Evolutionary conservation across 2,329 filamentous ascomycete genomes (phyloP).

Genomic region (Hirsutella thompsonii): DNA sequence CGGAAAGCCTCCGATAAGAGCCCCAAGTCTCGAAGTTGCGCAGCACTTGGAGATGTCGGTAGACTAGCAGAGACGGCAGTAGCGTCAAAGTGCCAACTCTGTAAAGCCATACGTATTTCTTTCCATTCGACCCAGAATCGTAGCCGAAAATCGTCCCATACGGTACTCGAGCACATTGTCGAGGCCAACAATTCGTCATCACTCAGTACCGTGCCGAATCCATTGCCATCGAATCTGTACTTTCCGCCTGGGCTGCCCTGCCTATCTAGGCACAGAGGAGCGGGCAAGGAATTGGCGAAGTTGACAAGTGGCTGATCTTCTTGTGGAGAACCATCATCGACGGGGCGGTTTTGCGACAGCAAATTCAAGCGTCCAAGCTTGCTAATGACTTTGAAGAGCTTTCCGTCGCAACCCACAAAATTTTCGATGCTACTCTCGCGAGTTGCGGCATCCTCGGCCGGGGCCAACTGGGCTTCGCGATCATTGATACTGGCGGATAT

Average conservation of each 20-base stretch:
- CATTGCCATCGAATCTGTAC: conserved; percentile 51
- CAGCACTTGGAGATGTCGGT: conserved; percentile 35
- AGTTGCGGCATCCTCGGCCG: conserved; percentile 37
- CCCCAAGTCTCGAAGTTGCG: conserved; percentile 59
- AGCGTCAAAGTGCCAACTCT: conserved; percentile 67
- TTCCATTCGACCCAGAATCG: conserved; percentile 84
- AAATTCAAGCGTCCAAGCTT: conserved; percentile 76
- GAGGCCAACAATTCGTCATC: conserved; percentile 39
- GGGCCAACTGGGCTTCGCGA: conserved; percentile 69
- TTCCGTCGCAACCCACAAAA: conserved; percentile 73
- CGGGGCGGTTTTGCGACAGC: conserved; percentile 56
- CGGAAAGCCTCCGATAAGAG: conserved; percentile 86
- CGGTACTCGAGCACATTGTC: conserved; percentile 25
- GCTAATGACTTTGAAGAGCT: conserved; percentile 75
- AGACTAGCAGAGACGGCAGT: conserved; percentile 36
- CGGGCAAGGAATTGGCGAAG: conserved; percentile 23
- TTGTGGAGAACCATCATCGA: conserved; percentile 22
- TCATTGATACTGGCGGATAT: conserved; percentile 88
- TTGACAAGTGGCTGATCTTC: conserved; percentile 10
- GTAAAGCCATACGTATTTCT: conserved; percentile 60
- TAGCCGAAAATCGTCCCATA: conserved; percentile 45
- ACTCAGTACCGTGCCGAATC: conserved; percentile 43
- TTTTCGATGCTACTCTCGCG: conserved; percentile 61
- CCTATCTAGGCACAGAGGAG: conserved; percentile 2
- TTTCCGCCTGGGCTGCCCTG: conserved; percentile 10